phyloP scores from a whole-genome alignment of 129 eudicot genomes.

The Cynara cardunculus region DNA sequence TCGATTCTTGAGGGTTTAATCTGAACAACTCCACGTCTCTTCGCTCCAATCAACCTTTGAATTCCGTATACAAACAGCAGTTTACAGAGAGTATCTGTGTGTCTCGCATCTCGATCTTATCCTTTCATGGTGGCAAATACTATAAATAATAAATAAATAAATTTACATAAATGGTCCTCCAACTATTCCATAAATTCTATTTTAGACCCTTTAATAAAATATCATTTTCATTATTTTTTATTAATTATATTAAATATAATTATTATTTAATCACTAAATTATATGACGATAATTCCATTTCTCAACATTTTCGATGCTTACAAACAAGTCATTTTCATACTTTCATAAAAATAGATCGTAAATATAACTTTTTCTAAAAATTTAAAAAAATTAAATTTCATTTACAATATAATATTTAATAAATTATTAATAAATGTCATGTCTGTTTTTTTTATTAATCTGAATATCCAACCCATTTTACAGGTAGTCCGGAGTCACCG shows the following conservation, averaged over 20 bases:
- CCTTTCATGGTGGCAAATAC: constrained; percentile 13
- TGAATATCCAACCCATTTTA: too few species aligned
- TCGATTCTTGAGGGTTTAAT: not conserved
- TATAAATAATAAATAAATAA: not conserved
- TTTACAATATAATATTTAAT: too few species aligned
- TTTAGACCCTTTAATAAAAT: not conserved
- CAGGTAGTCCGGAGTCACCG: too few species aligned
- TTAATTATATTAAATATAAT: not conserved
- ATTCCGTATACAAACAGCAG: constrained; percentile 19
- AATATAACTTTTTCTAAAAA: not conserved
- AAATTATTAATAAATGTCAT: too few species aligned
- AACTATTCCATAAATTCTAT: not conserved
- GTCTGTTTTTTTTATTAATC: too few species aligned
- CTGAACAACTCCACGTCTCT: not conserved
- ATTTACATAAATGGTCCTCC: constrained; percentile 2
- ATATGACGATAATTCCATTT: not conserved
- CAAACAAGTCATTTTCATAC: constrained; percentile 8
- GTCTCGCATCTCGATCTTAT: constrained; percentile 24
- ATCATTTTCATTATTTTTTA: not conserved
- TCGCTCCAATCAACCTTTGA: constrained; percentile 1
- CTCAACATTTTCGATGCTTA: constrained; percentile 13
- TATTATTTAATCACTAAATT: not conserved
- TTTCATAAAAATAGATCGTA: not conserved
- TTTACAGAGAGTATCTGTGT: constrained; percentile 8
- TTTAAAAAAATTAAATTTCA: not conserved